phyloP scores from a whole-genome alignment of 1,284 basidiomycete genomes.

The Veloboletus limbatus region DNA sequence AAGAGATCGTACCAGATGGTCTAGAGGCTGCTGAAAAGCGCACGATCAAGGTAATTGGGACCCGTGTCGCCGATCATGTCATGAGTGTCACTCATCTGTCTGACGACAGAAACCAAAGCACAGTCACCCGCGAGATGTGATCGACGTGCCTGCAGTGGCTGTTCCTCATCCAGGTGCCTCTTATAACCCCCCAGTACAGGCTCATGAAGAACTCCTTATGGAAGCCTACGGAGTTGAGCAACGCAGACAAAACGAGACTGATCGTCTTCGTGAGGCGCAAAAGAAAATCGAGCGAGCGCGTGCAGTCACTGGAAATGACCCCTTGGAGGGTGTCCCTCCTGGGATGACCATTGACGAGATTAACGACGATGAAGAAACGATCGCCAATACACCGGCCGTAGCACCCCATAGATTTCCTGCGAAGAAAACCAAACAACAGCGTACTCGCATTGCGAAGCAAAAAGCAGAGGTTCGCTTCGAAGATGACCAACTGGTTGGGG shows the following conservation, averaged over 20 bases:
- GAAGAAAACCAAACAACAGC: slow-evolving; percentile 75
- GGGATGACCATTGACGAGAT: slow-evolving; percentile 64
- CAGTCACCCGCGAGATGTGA: slow-evolving; percentile 49
- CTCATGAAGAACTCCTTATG: slow-evolving; percentile 75
- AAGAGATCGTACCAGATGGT: slow-evolving; percentile 40
- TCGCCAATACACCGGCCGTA: slow-evolving; percentile 27
- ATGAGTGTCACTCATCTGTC: background rate
- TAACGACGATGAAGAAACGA: slow-evolving; percentile 39
- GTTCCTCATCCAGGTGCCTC: slow-evolving; percentile 85
- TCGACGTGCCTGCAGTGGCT: slow-evolving; percentile 63
- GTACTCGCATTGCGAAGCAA: slow-evolving; percentile 57
- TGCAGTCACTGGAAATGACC: slow-evolving; percentile 26
- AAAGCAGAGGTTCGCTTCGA: slow-evolving; percentile 54
- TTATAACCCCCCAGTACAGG: slow-evolving; percentile 86
- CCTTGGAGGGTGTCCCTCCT: slow-evolving; percentile 30
- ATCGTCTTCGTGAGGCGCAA: slow-evolving; percentile 53
- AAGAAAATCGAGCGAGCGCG: slow-evolving; percentile 53
- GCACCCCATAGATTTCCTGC: slow-evolving; percentile 47
- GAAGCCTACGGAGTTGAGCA: slow-evolving; percentile 71
- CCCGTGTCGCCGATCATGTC: background rate
- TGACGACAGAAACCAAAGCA: slow-evolving; percentile 45
- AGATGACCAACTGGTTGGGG: background rate
- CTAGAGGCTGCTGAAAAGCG: slow-evolving; percentile 44
- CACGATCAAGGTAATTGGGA: slow-evolving; percentile 48
- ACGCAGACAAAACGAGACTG: slow-evolving; percentile 52